phyloP scores from a whole-genome alignment of 257 asterid genomes.

The Catharanthus roseus region DNA sequence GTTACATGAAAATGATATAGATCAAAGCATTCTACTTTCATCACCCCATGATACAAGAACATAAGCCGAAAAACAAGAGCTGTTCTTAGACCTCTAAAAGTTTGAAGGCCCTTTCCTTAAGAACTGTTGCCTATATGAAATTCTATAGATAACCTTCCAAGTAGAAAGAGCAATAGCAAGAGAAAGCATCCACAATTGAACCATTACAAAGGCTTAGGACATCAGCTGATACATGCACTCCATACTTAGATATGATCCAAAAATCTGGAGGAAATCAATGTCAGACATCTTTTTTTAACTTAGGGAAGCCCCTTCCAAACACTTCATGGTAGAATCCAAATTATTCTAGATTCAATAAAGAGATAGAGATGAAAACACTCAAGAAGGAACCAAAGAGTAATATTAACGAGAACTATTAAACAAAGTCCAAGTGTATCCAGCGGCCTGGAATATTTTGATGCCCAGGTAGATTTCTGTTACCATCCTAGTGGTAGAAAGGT shows the following conservation, averaged over 20 bases:
- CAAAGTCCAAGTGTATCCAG: not conserved
- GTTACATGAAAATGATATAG: not conserved
- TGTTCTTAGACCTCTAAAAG: not conserved
- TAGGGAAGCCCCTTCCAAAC: not conserved
- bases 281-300: not conserved
- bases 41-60: not conserved
- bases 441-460: not conserved
- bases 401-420: not conserved
- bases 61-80: not conserved
- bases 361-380: not conserved
- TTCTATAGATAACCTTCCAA: not conserved
- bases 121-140: too few species aligned
- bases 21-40: not conserved
- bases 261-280: not conserved
- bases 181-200: not conserved
- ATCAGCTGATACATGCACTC: not conserved
- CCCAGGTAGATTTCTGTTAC: not conserved
- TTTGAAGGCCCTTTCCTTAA: not conserved
- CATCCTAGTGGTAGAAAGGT: not conserved
- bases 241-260: not conserved
- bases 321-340: not conserved
- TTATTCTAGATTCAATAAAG: not conserved
- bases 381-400: not conserved
- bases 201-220: not conserved
- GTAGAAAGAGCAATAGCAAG: not conserved